phyloP scores from a whole-genome alignment of 2,329 filamentous ascomycete genomes.

The Pseudogymnoascus sp. region DNA sequence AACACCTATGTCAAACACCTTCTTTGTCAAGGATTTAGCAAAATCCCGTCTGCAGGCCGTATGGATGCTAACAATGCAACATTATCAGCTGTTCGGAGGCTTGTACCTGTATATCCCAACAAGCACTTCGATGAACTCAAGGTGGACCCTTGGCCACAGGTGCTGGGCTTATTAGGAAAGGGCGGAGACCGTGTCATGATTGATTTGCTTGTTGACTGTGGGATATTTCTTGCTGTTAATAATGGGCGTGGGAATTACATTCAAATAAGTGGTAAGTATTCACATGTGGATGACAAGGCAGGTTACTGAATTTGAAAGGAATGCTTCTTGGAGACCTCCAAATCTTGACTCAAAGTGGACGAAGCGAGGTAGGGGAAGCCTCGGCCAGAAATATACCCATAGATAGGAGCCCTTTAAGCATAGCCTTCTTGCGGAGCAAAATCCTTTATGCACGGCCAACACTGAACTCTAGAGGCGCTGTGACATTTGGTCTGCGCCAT shows the following conservation, averaged over 20 bases:
- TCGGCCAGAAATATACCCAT: conserved; percentile 5
- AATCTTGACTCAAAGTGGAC: conserved; percentile 8
- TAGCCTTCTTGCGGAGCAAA: conserved; percentile 69
- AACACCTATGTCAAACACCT: conserved; percentile 58
- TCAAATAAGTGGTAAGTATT: conserved; percentile 63
- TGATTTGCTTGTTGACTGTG: conserved; percentile 65
- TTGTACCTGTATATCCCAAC: conserved; percentile 59
- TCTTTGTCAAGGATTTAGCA: conserved; percentile 75
- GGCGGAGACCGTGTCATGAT: conserved; percentile 71
- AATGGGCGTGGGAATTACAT: conserved; percentile 56
- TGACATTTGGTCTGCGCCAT: conserved; percentile 68
- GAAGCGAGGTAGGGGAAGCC: not conserved
- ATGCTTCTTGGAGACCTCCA: conserved; percentile 23
- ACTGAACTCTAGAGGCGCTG: conserved; percentile 56
- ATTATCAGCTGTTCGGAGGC: conserved; percentile 49
- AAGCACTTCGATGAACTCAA: conserved; percentile 62
- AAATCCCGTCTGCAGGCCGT: conserved; percentile 27
- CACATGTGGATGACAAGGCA: not conserved
- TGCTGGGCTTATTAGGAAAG: conserved; percentile 65
- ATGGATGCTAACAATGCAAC: conserved; percentile 13
- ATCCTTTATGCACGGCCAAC: conserved; percentile 78
- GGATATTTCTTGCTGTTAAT: conserved; percentile 60
- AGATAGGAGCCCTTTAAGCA: conserved; percentile 38
- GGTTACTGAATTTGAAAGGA: conserved; percentile 15
- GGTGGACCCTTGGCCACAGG: conserved; percentile 60